Base-by-base conservation (phyloP, 192 early-diverging fungal species). In the Backusella circina region DNA sequence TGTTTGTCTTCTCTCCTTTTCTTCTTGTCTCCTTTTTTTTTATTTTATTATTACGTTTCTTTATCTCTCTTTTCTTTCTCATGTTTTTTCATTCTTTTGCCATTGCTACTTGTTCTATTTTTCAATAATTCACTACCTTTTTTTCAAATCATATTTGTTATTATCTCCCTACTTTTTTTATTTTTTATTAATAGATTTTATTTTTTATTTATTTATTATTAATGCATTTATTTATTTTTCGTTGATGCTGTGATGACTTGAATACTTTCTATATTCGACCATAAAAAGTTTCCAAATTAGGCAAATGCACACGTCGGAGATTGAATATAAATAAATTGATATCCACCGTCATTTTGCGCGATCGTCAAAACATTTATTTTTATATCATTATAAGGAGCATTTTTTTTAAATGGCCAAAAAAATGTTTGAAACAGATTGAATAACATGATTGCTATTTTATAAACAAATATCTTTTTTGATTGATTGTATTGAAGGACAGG, bases 121-220 rank as follows among this genome's bases (percentile, higher is more conserved):
- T 7, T 18, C 44, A n/a, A 3, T 28, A 26, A 4, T 28, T 61
- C 54, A 61, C 26, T 4, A 23, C 9, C 1, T 23, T 51, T 21
- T n/a, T 51, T 51, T 21, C 13, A 2, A 61, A 38, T 72, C 28
- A 23, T 47, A 13, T 70, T 32, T 28, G 16, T 26, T 50, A 13
- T 47, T 70, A 33, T 9, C 8, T 77, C 61, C 16, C 35, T 36
- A 36, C 15, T 47, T 76, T 69, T 21, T 70, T 44, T 72, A 36
- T 16, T 47, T 76, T 69, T 21, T 70, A 65, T 72, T 72, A 57
- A 57, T 57, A 57, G n/a, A 26, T 12, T 57, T 26, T 57, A 26
- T 26, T 57, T 57, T 23, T 26, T 57, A 57, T 57, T n/a, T 26
- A 57, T 57, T 57, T 57, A 57, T 26, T 57, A 57, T 57, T 57